Evolutionary conservation across 2,329 filamentous ascomycete genomes (phyloP).

Genomic region (Trichoderma lentiforme): DNA sequence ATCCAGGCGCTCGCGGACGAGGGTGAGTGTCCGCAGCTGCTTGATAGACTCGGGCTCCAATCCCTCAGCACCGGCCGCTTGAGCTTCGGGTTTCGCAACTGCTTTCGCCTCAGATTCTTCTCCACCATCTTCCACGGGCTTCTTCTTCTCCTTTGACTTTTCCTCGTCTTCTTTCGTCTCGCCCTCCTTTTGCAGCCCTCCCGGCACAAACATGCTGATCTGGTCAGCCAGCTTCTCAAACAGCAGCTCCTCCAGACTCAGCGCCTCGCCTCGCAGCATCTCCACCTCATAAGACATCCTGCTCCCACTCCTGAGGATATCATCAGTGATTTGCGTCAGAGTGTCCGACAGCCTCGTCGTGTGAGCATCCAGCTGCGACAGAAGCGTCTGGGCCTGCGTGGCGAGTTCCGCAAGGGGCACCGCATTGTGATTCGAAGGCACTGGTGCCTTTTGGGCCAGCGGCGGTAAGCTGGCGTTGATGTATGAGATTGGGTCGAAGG

Average conservation of each 20-base stretch:
- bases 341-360: slow-evolving; percentile 77
- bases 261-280: slow-evolving; percentile 81
- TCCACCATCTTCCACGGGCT: slow-evolving; percentile 18
- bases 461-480: slow-evolving; percentile 76
- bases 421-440: slow-evolving; percentile 29
- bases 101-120: slow-evolving; percentile 25
- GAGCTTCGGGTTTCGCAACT: slow-evolving; percentile 18
- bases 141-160: slow-evolving; percentile 22
- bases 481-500: slow-evolving; percentile 81
- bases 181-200: slow-evolving; percentile 38
- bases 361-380: slow-evolving; percentile 85
- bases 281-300: slow-evolving; percentile 93
- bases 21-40: slow-evolving; percentile 76
- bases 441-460: slow-evolving; percentile 47
- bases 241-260: slow-evolving; percentile 75
- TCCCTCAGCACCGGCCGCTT: slow-evolving; percentile 21
- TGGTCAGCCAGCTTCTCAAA: slow-evolving; percentile 69
- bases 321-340: slow-evolving; percentile 87
- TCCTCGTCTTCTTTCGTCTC: slow-evolving; percentile 25
- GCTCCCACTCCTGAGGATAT: slow-evolving; percentile 85
- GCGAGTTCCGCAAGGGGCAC: slow-evolving; percentile 74
- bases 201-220: slow-evolving; percentile 67
- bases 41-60: slow-evolving; percentile 66
- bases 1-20: slow-evolving; percentile 81
- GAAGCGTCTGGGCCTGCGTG: slow-evolving; percentile 74